phyloP scores from a whole-genome alignment of 352 stramenopile genomes.

The Globisporangium rhizosaccharum region DNA sequence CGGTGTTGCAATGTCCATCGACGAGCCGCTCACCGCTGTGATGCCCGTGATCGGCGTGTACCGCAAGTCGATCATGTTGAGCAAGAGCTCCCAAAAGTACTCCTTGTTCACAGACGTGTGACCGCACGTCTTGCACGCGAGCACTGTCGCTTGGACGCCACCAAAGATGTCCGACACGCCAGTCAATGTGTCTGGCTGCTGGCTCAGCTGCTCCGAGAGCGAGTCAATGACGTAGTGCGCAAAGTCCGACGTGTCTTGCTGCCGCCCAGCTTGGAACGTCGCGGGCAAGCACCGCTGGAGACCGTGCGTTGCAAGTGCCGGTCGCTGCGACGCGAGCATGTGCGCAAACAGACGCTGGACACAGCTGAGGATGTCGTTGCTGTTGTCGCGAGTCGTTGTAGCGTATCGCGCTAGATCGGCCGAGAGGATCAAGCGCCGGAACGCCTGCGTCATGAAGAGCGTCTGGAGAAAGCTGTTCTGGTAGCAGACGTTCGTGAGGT shows the following conservation, averaged over 20 bases:
- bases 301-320: slow-evolving; percentile 53
- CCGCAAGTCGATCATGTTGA: slow-evolving; percentile 87
- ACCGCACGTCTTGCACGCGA: slow-evolving; percentile 77
- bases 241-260: slow-evolving; percentile 87
- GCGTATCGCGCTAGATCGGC: slow-evolving; percentile 39
- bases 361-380: slow-evolving; percentile 41
- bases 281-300: slow-evolving; percentile 67
- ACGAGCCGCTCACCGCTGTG: slow-evolving; percentile 61
- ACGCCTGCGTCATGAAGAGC: slow-evolving; percentile 83
- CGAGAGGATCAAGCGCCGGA: slow-evolving; percentile 69
- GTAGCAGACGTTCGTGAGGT: slow-evolving; percentile 88
- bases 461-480: slow-evolving; percentile 89
- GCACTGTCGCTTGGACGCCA: slow-evolving; percentile 72
- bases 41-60: slow-evolving; percentile 87
- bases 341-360: slow-evolving; percentile 74
- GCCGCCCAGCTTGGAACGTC: slow-evolving; percentile 74
- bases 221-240: slow-evolving; percentile 83
- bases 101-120: slow-evolving; percentile 80
- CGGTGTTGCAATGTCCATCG: slow-evolving; percentile 59
- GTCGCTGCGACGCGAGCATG: slow-evolving; percentile 64
- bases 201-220: slow-evolving; percentile 64
- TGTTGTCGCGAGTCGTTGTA: slow-evolving; percentile 8
- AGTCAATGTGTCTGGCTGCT: slow-evolving; percentile 46
- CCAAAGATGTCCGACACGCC: slow-evolving; percentile 75
- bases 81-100: slow-evolving; percentile 86